Base-by-base conservation (phyloP, 129 eudicot genomes). In the Heracleum sosnowskyi region DNA sequence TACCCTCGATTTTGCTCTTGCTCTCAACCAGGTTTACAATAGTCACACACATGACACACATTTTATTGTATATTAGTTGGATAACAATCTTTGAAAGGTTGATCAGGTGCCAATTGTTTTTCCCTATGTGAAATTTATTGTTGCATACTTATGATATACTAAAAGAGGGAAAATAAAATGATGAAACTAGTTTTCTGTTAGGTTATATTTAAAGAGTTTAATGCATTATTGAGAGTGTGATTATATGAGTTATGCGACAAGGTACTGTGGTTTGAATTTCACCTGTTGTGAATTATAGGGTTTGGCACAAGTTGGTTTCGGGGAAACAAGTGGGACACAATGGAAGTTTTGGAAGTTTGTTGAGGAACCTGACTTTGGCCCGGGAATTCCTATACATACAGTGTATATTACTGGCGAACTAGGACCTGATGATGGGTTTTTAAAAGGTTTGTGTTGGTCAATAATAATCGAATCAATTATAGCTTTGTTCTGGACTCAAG, bases 331-430 rank as follows among this genome's bases (percentile, higher is more conserved):
- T 29, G 79, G 51, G 34, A 41, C 73, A 45, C 81, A 88, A 41
- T 91, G 95, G 98, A 88, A 80, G 79, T 79, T 93, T 75, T 82
- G 36, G n/a, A 89, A 91, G 86, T 85, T 77, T 78, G 83, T 86
- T 66, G 95, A 93, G 84, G 98, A 93, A 74, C 95, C 98, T 74
- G 89, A 86, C 64, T 93, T 93, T 86, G 98, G 98, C 69, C 98
- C 98, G 16, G 89, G 88, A 57, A 40, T 66, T 36, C 86, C 96
- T 40, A 73, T 86, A 53, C 81, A 89, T 77, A 91, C 97, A 17
- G 82, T 91, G 60, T 91, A 84, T 80, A 80, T 93, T 68, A 75
- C 71, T 35, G 93, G 83, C 15, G 75, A 79, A 60, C 69, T 86
- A 51, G 80, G 76, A 57, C 69, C 79, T 77, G 73, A 72, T 73